Evolutionary conservation across 2,329 filamentous ascomycete genomes (phyloP).

Genomic region (Cladophialophora immunda): DNA sequence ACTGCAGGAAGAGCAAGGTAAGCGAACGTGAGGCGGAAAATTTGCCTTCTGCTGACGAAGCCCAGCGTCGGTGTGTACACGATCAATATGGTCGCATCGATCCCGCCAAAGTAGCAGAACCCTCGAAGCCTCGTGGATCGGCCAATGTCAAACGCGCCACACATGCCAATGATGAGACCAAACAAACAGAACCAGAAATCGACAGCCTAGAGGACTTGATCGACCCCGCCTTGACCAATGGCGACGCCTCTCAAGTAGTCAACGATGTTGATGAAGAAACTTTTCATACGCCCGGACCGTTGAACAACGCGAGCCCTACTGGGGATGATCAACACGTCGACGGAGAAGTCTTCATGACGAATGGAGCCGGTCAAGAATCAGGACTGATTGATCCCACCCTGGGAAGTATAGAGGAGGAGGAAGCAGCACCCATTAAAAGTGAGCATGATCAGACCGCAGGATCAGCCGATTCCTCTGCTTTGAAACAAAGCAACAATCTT

Average conservation of each 20-base stretch:
- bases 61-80: slow-evolving; percentile 71
- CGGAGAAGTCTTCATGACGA: neutral
- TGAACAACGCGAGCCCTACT: slow-evolving; percentile 40
- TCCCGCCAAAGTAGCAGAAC: slow-evolving; percentile 69
- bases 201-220: slow-evolving; percentile 36
- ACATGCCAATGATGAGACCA: slow-evolving; percentile 54
- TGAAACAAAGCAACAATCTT: slow-evolving; percentile 16
- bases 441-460: slow-evolving; percentile 14
- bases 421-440: slow-evolving; percentile 15
- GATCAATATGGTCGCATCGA: slow-evolving; percentile 71
- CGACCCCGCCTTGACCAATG: slow-evolving; percentile 36
- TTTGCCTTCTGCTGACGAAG: slow-evolving; percentile 38
- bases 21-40: slow-evolving; percentile 41
- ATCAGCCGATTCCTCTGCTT: neutral
- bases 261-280: slow-evolving; percentile 31
- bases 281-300: slow-evolving; percentile 37
- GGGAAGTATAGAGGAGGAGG: neutral
- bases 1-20: slow-evolving; percentile 74
- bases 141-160: slow-evolving; percentile 63
- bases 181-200: slow-evolving; percentile 46
- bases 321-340: neutral
- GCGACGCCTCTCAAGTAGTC: slow-evolving; percentile 11
- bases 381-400: slow-evolving; percentile 31
- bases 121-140: slow-evolving; percentile 66
- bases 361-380: neutral